Conservation (phyloP, 2,329 filamentous ascomycete genomes). For the Pestalotiopsis fici region DNA sequence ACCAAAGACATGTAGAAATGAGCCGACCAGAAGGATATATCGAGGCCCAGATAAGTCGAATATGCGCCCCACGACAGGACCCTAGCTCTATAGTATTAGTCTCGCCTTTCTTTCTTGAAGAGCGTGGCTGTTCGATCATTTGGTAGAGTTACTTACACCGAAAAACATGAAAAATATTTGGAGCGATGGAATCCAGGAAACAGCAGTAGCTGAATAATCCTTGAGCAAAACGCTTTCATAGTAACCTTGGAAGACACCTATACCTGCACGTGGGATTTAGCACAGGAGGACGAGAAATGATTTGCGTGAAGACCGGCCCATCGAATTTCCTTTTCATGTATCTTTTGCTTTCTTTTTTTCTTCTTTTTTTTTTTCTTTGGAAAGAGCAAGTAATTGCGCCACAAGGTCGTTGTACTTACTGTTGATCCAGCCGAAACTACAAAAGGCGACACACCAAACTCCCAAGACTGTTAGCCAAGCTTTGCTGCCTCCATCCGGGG, state of each 20-base stretch:
- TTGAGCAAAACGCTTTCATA: slow-evolving; percentile 51
- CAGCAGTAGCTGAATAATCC: slow-evolving; percentile 48
- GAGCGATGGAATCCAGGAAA: slow-evolving; percentile 62
- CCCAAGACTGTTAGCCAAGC: no score
- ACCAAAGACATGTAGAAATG: slow-evolving; percentile 60
- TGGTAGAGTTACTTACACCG: slow-evolving; percentile 21
- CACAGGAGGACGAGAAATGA: no score
- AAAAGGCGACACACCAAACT: no score
- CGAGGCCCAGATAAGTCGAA: slow-evolving; percentile 67
- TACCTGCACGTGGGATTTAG: slow-evolving; percentile 1
- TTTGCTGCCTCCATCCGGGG: no score
- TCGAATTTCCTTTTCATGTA: no score
- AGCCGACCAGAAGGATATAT: slow-evolving; percentile 54
- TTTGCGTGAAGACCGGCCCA: no score
- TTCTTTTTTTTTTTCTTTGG: no score
- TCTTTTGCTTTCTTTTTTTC: no score
- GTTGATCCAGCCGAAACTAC: no score
- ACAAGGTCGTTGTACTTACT: no score
- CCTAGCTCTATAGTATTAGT: neutral
- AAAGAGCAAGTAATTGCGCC: no score
- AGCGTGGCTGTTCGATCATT: neutral
- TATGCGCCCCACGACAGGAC: slow-evolving; percentile 53
- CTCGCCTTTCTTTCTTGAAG: no score
- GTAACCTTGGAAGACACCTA: slow-evolving; percentile 61
- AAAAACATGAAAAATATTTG: slow-evolving; percentile 45